A percentile compares a stretch with the other conserved stretches of the same genome.
Evolutionary conservation across 306 rosid genomes (phyloP).

Genomic region (Dryas drummondii): DNA sequence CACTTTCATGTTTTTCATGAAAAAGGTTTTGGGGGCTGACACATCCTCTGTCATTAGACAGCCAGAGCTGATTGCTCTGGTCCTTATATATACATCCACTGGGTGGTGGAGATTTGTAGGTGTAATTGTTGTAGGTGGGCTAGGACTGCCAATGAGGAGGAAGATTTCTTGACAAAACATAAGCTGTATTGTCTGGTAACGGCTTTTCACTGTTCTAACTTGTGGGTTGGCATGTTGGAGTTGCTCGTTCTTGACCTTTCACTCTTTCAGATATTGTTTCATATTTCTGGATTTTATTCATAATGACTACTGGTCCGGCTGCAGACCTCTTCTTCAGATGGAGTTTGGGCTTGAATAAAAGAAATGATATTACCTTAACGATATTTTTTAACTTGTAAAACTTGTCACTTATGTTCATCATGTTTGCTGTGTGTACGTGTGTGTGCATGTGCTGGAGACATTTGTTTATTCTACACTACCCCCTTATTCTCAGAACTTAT

Average conservation of each 20-base stretch:
- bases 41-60: not conserved
- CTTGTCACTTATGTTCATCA: not conserved
- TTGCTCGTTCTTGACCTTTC: not conserved
- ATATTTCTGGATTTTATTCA: not conserved
- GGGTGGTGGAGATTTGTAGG: not conserved
- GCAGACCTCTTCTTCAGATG: not conserved
- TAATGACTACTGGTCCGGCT: not conserved
- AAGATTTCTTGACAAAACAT: not conserved
- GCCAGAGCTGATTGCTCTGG: not conserved
- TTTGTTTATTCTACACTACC: slow-evolving; percentile 3
- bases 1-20: not conserved
- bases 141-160: not conserved
- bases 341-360: not conserved
- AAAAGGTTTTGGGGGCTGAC: not conserved
- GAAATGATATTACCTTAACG: not conserved
- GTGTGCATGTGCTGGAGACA: not conserved
- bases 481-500: not conserved
- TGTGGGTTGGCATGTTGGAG: not conserved
- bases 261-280: not conserved
- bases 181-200: not conserved
- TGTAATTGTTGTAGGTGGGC: not conserved
- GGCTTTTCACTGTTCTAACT: not conserved
- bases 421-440: not conserved
- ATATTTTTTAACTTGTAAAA: not conserved
- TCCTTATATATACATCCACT: not conserved